Conservation (phyloP, 495 filamentous ascomycete genomes). For the Penicillium coffeae region DNA sequence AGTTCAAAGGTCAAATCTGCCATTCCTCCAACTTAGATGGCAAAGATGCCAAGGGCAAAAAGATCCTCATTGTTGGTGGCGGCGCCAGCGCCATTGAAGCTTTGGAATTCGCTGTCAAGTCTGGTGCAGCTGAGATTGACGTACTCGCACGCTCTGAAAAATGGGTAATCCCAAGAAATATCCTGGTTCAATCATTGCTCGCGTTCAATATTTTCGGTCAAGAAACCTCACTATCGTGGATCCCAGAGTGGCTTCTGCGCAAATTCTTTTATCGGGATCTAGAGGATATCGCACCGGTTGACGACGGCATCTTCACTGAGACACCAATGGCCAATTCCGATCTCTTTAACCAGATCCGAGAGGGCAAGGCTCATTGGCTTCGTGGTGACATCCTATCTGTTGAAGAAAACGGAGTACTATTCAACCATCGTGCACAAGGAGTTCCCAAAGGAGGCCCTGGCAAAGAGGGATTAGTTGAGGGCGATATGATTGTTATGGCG, state of each 20-base stretch:
- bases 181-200: conserved; percentile 67
- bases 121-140: conserved; percentile 62
- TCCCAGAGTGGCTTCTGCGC: conserved; percentile 70
- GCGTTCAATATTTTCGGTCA: conserved; percentile 75
- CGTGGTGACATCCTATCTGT: conserved; percentile 72
- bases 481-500: conserved; percentile 77
- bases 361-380: conserved; percentile 71
- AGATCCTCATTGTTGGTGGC: conserved; percentile 70
- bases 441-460: conserved; percentile 73
- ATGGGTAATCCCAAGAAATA: conserved; percentile 83
- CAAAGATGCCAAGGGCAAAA: conserved; percentile 65
- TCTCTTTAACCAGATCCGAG: conserved; percentile 72
- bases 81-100: conserved; percentile 82
- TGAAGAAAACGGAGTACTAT: conserved; percentile 58
- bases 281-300: conserved; percentile 66
- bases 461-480: conserved; percentile 54
- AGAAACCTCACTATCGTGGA: conserved; percentile 69
- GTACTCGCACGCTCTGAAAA: conserved; percentile 78
- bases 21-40: conserved; percentile 75
- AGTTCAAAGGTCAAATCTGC: conserved; percentile 63
- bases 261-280: conserved; percentile 84
- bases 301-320: conserved; percentile 65
- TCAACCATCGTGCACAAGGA: conserved; percentile 67
- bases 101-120: conserved; percentile 70
- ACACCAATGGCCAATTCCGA: conserved; percentile 86